Evolutionary conservation across 192 early-diverging fungal species (phyloP), one percentile per base, ranked within the genome.

Genomic region (Irineochytrium annulatum): DNA sequence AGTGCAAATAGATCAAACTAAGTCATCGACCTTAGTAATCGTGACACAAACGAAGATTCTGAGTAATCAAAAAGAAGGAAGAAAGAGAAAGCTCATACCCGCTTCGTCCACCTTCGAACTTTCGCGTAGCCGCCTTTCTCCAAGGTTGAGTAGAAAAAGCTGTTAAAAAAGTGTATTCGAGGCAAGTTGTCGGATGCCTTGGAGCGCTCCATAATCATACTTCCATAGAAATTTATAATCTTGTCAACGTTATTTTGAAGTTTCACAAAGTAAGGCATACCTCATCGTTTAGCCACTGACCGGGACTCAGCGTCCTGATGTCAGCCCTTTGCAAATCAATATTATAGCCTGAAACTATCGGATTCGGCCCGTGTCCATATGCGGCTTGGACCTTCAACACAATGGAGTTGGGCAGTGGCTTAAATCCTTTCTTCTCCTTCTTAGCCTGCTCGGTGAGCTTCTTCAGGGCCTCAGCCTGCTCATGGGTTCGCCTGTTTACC

Each of bases 241-340:
- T 86, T 48, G 16, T 28, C 8, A 34, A 17, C 19, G 22, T 22
- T 53, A 22, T 31, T 41, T 35, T 68, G 43, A 59, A 48, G 24
- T 19, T 28, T 3, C 55, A 20, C 13, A 26, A 24, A 8, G 34
- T 1, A 37, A 17, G 34, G 34, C 63, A 14, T 32, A 92, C 93
- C 63, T 96, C 92, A 68, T 98, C 95, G 68, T 98, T 96, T 5
- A 98, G 77, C 95, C 95, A 98, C 19, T 74, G 62, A 22, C 87
- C 82, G 34, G 79, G 78, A 14, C 67, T 46, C 48, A 98, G 68
- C 17, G 92, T 95, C 17, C 62, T 55, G 14, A 98, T 73, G 44
- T 95, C 93, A 24, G 60, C 67, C 4, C 70, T 71, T 3, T 49
- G 59, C 0, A 92, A 55, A 0, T 81, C 73, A n/a, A 88, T 72